Evolutionary conservation across 441 rosid genomes (phyloP), one percentile per base, ranked within the genome.

Genomic region (Rhodomyrtus psidioides): DNA sequence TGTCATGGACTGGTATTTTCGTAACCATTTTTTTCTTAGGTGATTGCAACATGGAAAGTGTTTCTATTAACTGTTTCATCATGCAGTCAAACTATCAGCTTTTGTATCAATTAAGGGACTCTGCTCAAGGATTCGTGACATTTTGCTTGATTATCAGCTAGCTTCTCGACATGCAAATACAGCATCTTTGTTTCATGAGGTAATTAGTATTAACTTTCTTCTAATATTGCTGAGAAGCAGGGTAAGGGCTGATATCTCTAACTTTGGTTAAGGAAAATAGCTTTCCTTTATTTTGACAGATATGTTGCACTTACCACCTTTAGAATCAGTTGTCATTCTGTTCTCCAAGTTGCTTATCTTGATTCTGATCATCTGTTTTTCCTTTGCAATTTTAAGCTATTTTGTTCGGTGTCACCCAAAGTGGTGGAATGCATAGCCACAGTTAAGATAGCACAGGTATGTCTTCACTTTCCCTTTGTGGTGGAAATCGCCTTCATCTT

Each of bases 381-480:
- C 59, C 54, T 86, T 19, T 23, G 82, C 89, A 85, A 62, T 60
- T 83, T 90, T 46, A 96, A 97, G 99, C 83, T 97, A 84, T 93
- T 94, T 88, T 90, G 81, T 84, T 87, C 92, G 19, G 83, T 92
- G 42, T 90, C 95, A 8, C 95, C 97, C 17, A 95, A 91, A 88
- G 88, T 94, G 86, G 88, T 90, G 26, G 98, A 96, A 84, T 94
- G 98, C 91, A 91, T 97, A 84, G 90, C 88, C 90, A 93, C 93
- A 15, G 92, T 97, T 79, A 96, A 95, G 91, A 97, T 97, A 90
- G 97, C 95, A 5, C 99, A 97, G 99, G 98, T 97, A 90, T 84
- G 90, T 81, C 86, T 27, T 82, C 85, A 55, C 79, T 81, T 46
- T 82, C 55, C 16, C 51, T 21, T 82, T 55, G 23, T 65, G 76